Evolutionary conservation across 2,329 filamentous ascomycete genomes (phyloP).

Genomic region (Fusarium devonianum): DNA sequence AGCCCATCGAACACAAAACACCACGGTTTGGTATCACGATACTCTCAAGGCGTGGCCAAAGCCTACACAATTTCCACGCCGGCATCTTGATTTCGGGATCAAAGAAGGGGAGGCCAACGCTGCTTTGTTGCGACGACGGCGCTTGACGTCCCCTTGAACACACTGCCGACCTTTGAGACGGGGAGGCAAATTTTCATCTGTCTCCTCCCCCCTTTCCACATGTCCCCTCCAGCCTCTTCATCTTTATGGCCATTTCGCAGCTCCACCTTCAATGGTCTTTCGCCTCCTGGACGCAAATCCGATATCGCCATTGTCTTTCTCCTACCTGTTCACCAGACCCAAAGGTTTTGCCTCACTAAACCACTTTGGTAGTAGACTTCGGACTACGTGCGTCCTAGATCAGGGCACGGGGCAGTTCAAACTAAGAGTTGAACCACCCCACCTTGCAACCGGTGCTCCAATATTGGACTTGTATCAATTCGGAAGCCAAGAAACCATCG

Average conservation of each 20-base stretch:
- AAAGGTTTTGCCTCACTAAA: constrained; percentile 26
- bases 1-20: constrained; percentile 13
- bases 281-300: constrained; percentile 20
- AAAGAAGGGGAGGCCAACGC: not conserved
- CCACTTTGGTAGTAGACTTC: too few species aligned
- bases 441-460: constrained; percentile 8
- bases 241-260: constrained; percentile 20
- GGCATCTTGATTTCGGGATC: not conserved
- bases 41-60: constrained; percentile 7
- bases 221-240: constrained; percentile 30
- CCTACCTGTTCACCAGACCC: constrained; percentile 38
- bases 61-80: not conserved
- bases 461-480: constrained; percentile 25
- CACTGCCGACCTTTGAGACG: constrained; percentile 3
- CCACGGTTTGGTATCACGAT: constrained; percentile 24
- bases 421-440: constrained; percentile 1
- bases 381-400: constrained; percentile 4
- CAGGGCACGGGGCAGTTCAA: constrained; percentile 3
- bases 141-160: constrained; percentile 1
- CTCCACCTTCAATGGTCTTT: constrained; percentile 19
- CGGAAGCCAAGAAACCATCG: constrained; percentile 33
- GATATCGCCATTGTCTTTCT: constrained; percentile 27
- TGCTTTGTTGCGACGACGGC: not conserved
- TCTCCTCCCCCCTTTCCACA: constrained; percentile 15
- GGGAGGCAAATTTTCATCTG: constrained; percentile 15